phyloP scores from a whole-genome alignment of 176 grass and related monocot genomes.

The Rhynchospora tenuis region DNA sequence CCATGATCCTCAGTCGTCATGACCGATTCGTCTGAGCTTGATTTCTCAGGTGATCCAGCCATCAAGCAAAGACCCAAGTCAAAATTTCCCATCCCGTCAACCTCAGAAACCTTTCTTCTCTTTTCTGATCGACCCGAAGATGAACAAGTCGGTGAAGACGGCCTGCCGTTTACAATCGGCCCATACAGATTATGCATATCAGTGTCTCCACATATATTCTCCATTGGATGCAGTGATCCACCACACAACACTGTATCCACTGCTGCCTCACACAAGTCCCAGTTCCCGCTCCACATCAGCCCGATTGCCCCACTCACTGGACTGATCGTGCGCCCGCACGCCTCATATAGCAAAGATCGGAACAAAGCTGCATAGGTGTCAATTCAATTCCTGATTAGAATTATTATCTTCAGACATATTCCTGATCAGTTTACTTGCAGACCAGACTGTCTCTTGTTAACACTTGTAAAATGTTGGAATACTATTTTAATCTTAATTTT shows the following conservation, averaged over 20 bases:
- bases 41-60: constrained; percentile 19
- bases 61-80: constrained; percentile 65
- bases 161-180: constrained; percentile 13
- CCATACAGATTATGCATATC: constrained; percentile 50
- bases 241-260: constrained; percentile 59
- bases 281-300: constrained; percentile 70
- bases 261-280: constrained; percentile 80
- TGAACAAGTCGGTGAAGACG: constrained; percentile 32
- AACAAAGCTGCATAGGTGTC: constrained; percentile 44
- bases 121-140: constrained; percentile 29
- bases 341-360: constrained; percentile 68
- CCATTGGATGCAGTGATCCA: constrained; percentile 38
- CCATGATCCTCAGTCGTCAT: constrained; percentile 45
- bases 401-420: not conserved
- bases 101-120: constrained; percentile 1
- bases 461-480: not conserved
- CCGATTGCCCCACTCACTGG: constrained; percentile 69
- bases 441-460: not conserved
- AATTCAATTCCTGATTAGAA: not conserved
- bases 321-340: constrained; percentile 69
- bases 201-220: constrained; percentile 31
- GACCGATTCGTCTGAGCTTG: constrained; percentile 49
- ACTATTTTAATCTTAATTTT: not conserved
- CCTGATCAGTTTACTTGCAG: not conserved
- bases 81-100: constrained; percentile 23